Conservation (phyloP, 2,329 filamentous ascomycete genomes). For the Neocucurbitaria cava region DNA sequence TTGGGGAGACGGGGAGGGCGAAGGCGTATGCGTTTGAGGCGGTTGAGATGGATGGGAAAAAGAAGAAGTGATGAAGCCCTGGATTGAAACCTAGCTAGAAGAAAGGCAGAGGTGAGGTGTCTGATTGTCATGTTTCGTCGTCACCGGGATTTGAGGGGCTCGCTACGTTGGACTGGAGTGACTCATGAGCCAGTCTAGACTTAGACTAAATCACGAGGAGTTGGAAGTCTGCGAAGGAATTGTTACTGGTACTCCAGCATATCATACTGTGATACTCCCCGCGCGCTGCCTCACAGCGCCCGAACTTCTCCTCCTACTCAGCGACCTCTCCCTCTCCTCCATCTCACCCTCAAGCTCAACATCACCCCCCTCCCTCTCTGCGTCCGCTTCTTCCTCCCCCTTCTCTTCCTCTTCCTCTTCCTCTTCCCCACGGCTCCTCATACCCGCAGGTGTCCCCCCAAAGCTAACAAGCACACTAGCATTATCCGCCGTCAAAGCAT, state of each 20-base stretch:
- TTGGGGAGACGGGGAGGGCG: constrained; percentile 31
- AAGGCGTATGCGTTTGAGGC: constrained; percentile 32
- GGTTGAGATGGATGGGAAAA: constrained; percentile 21
- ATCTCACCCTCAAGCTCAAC: constrained; percentile 7
- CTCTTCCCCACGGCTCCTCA: constrained; percentile 14
- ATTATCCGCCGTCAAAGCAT: constrained; percentile 60
- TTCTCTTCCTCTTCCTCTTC: constrained; percentile 18
- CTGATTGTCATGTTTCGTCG: too few species aligned
- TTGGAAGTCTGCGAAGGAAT: too few species aligned
- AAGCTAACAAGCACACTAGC: constrained; percentile 60
- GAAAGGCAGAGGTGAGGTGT: too few species aligned
- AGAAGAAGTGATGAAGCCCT: background rate
- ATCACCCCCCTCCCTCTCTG: background rate
- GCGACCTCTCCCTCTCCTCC: constrained; percentile 7
- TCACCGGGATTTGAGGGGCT: too few species aligned
- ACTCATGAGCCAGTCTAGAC: too few species aligned
- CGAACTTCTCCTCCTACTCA: constrained; percentile 10
- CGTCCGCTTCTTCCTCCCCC: constrained; percentile 10
- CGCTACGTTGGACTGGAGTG: too few species aligned
- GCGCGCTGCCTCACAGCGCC: constrained; percentile 30
- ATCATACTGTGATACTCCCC: constrained; percentile 22
- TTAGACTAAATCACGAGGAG: too few species aligned
- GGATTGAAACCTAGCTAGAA: too few species aligned
- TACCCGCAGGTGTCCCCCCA: constrained; percentile 53
- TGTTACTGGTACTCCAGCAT: too few species aligned